Percentiles rank a stretch among this genome's conserved stretches.
These are phyloP conservation scores for Candida qinlingensis DNA, from an alignment of 805 yeast genomes.

Conservation along the genomic window DNA sequence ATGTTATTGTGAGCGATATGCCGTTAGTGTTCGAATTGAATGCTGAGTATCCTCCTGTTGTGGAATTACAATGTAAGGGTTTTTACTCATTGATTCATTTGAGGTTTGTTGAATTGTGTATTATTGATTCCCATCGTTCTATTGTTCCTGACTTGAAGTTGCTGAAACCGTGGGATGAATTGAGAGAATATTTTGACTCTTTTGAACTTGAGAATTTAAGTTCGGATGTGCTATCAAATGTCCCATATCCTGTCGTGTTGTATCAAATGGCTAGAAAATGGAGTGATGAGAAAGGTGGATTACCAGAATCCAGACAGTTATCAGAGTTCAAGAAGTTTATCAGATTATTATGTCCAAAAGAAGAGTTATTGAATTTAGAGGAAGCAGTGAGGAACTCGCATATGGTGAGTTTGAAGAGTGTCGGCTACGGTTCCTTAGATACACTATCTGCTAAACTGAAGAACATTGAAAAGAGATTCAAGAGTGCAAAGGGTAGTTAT, in stretches of 20 bases:
- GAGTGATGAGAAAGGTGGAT: constrained; percentile 33
- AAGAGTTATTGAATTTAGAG: constrained; percentile 33
- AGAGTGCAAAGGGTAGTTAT: constrained; percentile 3
- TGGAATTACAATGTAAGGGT: constrained; percentile 46
- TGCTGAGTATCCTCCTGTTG: constrained; percentile 47
- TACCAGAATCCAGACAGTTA: constrained; percentile 37
- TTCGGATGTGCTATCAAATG: constrained; percentile 43
- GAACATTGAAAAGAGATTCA: constrained; percentile 18
- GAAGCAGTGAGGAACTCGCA: constrained; percentile 39
- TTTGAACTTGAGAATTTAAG: constrained; percentile 43
- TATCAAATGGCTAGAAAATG: constrained; percentile 32
- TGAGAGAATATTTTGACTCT: constrained; percentile 43
- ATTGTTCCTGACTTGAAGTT: constrained; percentile 61
- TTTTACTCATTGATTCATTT: constrained; percentile 53
- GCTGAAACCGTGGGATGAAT: constrained; percentile 67
- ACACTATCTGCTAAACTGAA: constrained; percentile 6
- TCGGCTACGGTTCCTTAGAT: constrained; percentile 16
- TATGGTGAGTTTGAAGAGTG: neutral
- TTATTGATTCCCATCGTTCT: constrained; percentile 71
- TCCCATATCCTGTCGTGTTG: constrained; percentile 61
- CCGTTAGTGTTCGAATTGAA: constrained; percentile 26
- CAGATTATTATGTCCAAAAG: constrained; percentile 1
- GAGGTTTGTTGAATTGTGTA: constrained; percentile 26
- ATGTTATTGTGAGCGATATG: constrained; percentile 43
- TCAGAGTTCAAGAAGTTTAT: constrained; percentile 34